Conservation (phyloP, 345 rosid genomes). For the Populus pruinosa region DNA sequence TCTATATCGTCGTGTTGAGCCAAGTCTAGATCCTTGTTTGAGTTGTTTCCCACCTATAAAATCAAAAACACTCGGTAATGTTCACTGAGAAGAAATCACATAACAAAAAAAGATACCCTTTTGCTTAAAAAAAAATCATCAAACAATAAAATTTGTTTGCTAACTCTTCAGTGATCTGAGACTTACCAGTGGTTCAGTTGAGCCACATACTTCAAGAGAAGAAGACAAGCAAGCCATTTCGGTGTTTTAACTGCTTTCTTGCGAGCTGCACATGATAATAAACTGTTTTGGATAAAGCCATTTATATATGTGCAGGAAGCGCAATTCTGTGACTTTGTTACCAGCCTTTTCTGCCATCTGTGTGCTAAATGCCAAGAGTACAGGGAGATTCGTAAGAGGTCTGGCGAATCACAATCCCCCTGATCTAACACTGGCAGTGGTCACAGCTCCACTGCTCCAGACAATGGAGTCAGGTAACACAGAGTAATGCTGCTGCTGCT, state of each 20-base stretch:
- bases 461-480: conserved; percentile 50
- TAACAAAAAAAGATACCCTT: background rate
- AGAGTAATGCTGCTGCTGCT: background rate
- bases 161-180: background rate
- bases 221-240: background rate
- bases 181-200: background rate
- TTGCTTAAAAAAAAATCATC: background rate
- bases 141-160: background rate
- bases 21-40: background rate
- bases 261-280: background rate
- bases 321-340: conserved; percentile 74
- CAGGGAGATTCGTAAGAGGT: conserved; percentile 68
- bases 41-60: background rate
- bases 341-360: conserved; percentile 87
- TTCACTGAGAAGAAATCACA: background rate
- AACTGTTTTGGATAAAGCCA: background rate
- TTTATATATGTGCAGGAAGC: conserved; percentile 54
- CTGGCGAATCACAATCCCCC: conserved; percentile 28
- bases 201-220: background rate
- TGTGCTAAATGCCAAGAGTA: conserved; percentile 93
- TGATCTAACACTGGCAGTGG: conserved; percentile 44
- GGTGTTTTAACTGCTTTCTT: background rate
- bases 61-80: background rate
- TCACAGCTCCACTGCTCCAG: conserved; percentile 54
- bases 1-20: background rate